Percentiles rank a stretch among this genome's conserved stretches.
These are phyloP conservation scores for Lepidopterella palustris DNA, from an alignment of 495 filamentous ascomycete species.

Conservation along the genomic window DNA sequence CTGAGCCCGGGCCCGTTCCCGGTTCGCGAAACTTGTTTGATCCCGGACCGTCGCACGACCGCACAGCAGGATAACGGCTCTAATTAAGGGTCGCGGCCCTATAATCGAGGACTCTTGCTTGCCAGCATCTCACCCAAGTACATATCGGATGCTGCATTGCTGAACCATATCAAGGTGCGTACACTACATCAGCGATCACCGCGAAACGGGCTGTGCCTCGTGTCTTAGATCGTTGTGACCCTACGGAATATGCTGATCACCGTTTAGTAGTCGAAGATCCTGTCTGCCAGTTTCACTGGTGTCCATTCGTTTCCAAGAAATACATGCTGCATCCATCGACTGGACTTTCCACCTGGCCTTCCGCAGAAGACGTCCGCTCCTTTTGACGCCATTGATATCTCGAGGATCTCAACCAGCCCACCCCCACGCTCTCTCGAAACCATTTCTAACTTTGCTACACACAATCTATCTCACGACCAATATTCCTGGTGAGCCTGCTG, in stretches of 20 bases:
- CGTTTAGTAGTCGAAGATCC: slow-evolving; percentile 8
- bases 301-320: slow-evolving; percentile 25
- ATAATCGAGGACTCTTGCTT: background rate
- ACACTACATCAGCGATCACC: background rate
- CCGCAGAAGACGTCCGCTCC: slow-evolving; percentile 17
- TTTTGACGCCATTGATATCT: slow-evolving; percentile 10
- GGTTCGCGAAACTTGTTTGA: background rate
- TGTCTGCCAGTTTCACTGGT: slow-evolving; percentile 25
- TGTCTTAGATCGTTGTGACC: slow-evolving; percentile 12
- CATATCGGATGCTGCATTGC: slow-evolving; percentile 16
- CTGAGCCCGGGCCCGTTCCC: background rate
- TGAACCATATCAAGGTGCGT: slow-evolving; percentile 18
- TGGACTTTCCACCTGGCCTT: slow-evolving; percentile 17
- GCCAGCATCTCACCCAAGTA: background rate
- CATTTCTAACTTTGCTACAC: slow-evolving; percentile 1
- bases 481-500: slow-evolving; percentile 14
- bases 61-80: slow-evolving; percentile 12
- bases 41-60: slow-evolving; percentile 1
- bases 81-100: slow-evolving; percentile 7
- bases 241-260: slow-evolving; percentile 21
- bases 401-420: slow-evolving; percentile 4
- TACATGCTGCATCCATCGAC: slow-evolving; percentile 23
- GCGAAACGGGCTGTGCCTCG: background rate
- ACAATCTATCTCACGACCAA: background rate
- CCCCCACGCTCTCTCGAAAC: slow-evolving; percentile 14